These are phyloP conservation scores for Xerocomellus amylosporus DNA, from an alignment of 768 basidiomycete genomes.

Conservation along the genomic window DNA sequence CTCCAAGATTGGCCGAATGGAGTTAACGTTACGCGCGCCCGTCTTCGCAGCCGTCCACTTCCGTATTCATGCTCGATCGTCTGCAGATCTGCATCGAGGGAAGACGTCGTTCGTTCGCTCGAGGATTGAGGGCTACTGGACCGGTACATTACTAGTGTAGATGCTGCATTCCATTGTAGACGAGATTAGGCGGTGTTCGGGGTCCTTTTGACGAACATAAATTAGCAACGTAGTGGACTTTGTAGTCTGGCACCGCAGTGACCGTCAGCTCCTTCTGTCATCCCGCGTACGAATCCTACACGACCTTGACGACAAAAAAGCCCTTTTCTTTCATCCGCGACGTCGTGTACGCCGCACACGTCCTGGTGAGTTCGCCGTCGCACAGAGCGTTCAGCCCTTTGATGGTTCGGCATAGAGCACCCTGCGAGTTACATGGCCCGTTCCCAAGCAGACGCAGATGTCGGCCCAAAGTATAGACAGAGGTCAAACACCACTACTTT, in stretches of 20 bases:
- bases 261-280: not conserved
- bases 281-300: slow-evolving; percentile 11
- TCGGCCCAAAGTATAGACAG: slow-evolving; percentile 32
- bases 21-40: slow-evolving; percentile 11
- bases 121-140: slow-evolving; percentile 11
- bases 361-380: slow-evolving; percentile 14
- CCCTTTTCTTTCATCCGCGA: not conserved
- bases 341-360: slow-evolving; percentile 8
- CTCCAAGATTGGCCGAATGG: slow-evolving; percentile 4
- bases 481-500: slow-evolving; percentile 45
- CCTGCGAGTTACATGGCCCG: slow-evolving; percentile 28
- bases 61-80: slow-evolving; percentile 31
- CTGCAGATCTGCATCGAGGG: slow-evolving; percentile 27
- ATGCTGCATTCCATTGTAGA: not conserved
- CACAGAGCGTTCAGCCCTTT: not conserved
- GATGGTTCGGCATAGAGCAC: slow-evolving; percentile 11
- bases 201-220: slow-evolving; percentile 18
- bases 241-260: not conserved
- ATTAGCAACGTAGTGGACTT: slow-evolving; percentile 19
- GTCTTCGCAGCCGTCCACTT: slow-evolving; percentile 27
- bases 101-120: slow-evolving; percentile 16
- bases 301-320: slow-evolving; percentile 17
- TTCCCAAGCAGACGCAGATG: slow-evolving; percentile 32
- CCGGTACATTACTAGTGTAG: not conserved
- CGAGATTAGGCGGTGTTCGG: slow-evolving; percentile 21